These are phyloP conservation scores for Leccinum aurantiacum DNA, from an alignment of 768 basidiomycete genomes.

Conservation along the genomic window DNA sequence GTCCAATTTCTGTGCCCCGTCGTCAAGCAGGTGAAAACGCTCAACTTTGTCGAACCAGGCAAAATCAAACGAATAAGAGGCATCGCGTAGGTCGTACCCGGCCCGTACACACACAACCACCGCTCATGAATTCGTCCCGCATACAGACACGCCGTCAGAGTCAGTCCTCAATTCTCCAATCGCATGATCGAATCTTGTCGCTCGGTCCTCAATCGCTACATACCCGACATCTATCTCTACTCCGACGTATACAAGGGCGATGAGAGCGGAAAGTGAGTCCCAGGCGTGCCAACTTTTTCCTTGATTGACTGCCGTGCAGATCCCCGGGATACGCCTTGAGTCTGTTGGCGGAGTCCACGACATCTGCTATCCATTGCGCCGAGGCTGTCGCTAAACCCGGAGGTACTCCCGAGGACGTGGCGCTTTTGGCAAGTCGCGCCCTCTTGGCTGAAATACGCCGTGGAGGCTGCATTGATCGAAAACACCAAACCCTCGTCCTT, in stretches of 20 bases:
- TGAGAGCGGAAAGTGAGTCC: conserved; percentile 90
- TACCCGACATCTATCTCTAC: conserved; percentile 97
- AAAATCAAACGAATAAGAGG: conserved; percentile 94
- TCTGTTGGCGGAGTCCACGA: conserved; percentile 89
- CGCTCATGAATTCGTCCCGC: conserved; percentile 1
- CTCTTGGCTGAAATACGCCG: conserved; percentile 75
- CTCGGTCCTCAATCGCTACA: conserved; percentile 91
- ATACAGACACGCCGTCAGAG: conserved; percentile 87
- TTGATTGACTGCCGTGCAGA: conserved; percentile 40
- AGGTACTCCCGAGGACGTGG: conserved; percentile 90
- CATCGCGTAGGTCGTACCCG: conserved; percentile 68
- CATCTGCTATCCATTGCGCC: conserved; percentile 81
- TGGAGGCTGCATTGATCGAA: conserved; percentile 89
- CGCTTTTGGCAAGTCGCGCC: conserved; percentile 72
- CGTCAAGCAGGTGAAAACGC: conserved; percentile 85
- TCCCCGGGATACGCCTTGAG: conserved; percentile 96
- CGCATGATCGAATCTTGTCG: conserved; percentile 95
- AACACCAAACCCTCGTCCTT: conserved; percentile 83
- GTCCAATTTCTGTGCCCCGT: conserved; percentile 91
- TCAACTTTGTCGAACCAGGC: conserved; percentile 90
- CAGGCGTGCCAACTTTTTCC: neutral
- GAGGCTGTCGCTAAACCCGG: conserved; percentile 85
- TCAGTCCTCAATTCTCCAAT: conserved; percentile 96
- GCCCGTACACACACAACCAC: neutral
- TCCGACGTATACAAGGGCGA: conserved; percentile 98